Evolutionary conservation across 306 rosid species (phyloP).

Genomic region (Spatholobus suberectus): DNA sequence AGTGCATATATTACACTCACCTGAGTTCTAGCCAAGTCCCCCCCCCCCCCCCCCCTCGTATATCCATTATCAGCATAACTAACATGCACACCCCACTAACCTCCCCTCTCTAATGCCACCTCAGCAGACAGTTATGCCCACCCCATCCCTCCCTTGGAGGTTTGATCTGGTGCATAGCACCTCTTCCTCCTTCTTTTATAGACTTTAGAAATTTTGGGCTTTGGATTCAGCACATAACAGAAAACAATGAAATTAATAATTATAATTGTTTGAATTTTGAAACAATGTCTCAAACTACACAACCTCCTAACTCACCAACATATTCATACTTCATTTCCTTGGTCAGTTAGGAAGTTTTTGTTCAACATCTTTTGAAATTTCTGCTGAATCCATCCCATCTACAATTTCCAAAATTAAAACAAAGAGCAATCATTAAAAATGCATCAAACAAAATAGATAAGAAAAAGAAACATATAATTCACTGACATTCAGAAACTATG

Average conservation of each 20-base stretch:
- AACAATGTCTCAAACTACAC: not conserved
- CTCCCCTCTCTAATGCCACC: too few relatives aligned
- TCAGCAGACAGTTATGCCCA: too few relatives aligned
- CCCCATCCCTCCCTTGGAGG: too few relatives aligned
- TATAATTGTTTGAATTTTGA: not conserved
- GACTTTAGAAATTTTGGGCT: too few relatives aligned
- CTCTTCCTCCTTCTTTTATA: too few relatives aligned
- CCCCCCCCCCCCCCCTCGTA: too few relatives aligned
- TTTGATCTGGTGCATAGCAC: too few relatives aligned
- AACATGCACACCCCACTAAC: too few relatives aligned
- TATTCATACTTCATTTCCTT: conserved; percentile 50
- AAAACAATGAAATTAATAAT: not conserved
- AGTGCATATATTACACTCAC: too few relatives aligned
- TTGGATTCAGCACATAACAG: too few relatives aligned
- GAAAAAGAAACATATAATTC: not conserved
- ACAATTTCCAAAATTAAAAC: not conserved
- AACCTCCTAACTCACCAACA: conserved; percentile 50
- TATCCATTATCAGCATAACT: too few relatives aligned
- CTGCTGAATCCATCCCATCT: conserved; percentile 52
- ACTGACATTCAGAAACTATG: conserved; percentile 52
- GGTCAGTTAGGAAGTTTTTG: conserved; percentile 50
- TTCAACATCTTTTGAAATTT: conserved; percentile 35
- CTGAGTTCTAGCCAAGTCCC: too few relatives aligned
- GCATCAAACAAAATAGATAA: not conserved
- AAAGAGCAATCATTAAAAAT: not conserved